Base-by-base conservation (phyloP, 2,329 filamentous ascomycete genomes). In the Trichoderma koningiopsis region DNA sequence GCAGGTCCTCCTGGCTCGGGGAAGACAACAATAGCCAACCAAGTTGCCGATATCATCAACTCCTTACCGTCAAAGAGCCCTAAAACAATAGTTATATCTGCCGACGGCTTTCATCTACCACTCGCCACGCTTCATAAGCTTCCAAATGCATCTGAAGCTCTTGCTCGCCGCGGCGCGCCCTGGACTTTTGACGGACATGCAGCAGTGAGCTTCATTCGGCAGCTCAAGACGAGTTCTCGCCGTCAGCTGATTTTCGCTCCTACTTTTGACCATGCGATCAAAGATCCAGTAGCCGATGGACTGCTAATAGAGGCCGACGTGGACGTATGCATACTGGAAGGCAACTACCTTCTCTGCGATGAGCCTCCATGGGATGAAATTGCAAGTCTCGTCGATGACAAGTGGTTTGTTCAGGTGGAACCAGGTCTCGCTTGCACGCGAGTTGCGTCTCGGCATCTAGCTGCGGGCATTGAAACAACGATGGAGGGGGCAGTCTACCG, bases 201-300 rank as follows among this genome's bases (percentile, higher is more conserved):
- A 1, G 72, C 73, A 27, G 73, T 73, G 24, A 66, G 43, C 4
- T 68, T 78, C 13, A 72, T 75, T 1, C 68, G 65, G 16, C 59
- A 58, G 11, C 72, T 78, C 14, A 72, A 67, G 4, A 49, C 56
- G 47, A 49, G n/a, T 10, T 43, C 61, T 10, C 69, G 68, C 22
- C 47, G 31, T 31, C 75, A 14, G 72, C 75, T 68, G 73, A 74
- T 68, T 73, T 74, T 70, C 75, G 93, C 92, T 2, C 92, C 92
- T 0, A 88, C 85, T 43, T 94, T 94, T 78, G 89, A 92, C 77
- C 92, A 94, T 77, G 87, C 90, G 0, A 78, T 89, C 72, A 94
- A 94, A 77, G 92, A 94, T 73, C 92, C 92, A 0, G 85, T 89
- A 6, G 81, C 82, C 3, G 80, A 89, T 72, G 89, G 90, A 74